Evolutionary conservation across 106 monocot species (phyloP), one percentile per base, ranked within the genome.

Genomic region (Dioscorea dumetorum): DNA sequence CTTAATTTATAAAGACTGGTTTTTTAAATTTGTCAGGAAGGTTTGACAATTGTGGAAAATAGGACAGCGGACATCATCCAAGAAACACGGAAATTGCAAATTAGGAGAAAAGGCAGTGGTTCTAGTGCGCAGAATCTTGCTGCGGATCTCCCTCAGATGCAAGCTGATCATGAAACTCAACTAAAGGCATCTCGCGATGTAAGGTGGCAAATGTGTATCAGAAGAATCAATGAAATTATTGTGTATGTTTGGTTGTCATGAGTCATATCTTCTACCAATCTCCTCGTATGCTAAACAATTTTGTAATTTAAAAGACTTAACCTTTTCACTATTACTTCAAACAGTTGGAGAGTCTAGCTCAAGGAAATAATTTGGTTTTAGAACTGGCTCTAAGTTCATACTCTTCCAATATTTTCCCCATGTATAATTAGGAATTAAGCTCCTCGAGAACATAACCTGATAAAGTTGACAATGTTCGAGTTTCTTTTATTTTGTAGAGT

Each of bases 151-250:
- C 20, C 69, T 69, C 79, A 76, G 58, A 66, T 61, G 67, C 74
- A 57, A 63, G 52, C 71, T 13, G 86, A 84, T 28, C 77, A 79
- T 35, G 86, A 93, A 62, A 84, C 78, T 18, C 86, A 86, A 66
- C 66, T 93, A 68, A 93, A 93, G 79, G 83, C 86, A 57, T 89
- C 93, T 70, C 86, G 88, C 67, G 78, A 93, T 60, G 93, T 93
- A 86, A 84, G 92, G 85, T 81, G 81, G 71, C 89, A 78, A 68
- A 72, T 76, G 56, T 74, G 67, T 78, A 73, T 77, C 72, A 70
- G 73, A 80, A 67, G 61, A 70, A 63, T 74, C 50, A 20, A 60
- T 75, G 50, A 24, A 24, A 14, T 22, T 23, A 16, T 24, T 62
- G 49, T 0, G 4, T 54, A 54, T 54, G 15, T 54, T 19, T 5